Conservation (phyloP, 495 filamentous ascomycete genomes). For the Xylaria venustula region DNA sequence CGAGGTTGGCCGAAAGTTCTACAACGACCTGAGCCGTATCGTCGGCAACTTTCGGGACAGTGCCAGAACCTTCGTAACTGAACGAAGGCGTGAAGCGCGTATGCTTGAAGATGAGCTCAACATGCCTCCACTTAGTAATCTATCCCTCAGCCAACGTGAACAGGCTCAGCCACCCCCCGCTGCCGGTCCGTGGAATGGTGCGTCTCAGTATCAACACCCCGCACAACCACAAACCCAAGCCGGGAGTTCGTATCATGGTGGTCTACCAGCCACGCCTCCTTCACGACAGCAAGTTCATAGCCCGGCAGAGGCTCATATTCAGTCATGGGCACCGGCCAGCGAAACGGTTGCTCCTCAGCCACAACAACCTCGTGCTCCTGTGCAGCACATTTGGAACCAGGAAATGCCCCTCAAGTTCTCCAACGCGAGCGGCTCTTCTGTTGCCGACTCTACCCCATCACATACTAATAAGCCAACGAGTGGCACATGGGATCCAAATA, state of each 20-base stretch:
- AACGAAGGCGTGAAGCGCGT: constrained; percentile 76
- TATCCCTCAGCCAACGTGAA: constrained; percentile 33
- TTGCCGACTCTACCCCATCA: constrained; percentile 8
- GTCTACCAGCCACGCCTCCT: constrained; percentile 31
- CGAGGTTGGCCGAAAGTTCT: constrained; percentile 89
- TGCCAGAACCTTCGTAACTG: constrained; percentile 72
- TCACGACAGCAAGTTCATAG: constrained; percentile 33
- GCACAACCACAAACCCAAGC: constrained; percentile 11
- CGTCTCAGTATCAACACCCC: constrained; percentile 19
- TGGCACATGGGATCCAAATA: constrained; percentile 60
- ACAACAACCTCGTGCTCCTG: constrained; percentile 50
- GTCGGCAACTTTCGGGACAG: constrained; percentile 72
- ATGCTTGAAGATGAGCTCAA: constrained; percentile 64
- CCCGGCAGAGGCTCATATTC: constrained; percentile 46
- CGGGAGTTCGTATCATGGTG: constrained; percentile 21
- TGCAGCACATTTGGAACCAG: constrained; percentile 69
- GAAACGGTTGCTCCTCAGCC: constrained; percentile 50
- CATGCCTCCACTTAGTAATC: constrained; percentile 48
- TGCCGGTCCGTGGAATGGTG: constrained; percentile 20
- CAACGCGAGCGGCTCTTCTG: constrained; percentile 21
- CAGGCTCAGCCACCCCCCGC: constrained; percentile 16
- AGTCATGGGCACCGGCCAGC: constrained; percentile 41
- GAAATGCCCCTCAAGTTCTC: constrained; percentile 78
- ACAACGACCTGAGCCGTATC: constrained; percentile 90
- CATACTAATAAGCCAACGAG: constrained; percentile 21